Evolutionary conservation across 2,329 filamentous ascomycete species (phyloP), one percentile per base, ranked within the genome.

Genomic region (Aspergillus piperis): DNA sequence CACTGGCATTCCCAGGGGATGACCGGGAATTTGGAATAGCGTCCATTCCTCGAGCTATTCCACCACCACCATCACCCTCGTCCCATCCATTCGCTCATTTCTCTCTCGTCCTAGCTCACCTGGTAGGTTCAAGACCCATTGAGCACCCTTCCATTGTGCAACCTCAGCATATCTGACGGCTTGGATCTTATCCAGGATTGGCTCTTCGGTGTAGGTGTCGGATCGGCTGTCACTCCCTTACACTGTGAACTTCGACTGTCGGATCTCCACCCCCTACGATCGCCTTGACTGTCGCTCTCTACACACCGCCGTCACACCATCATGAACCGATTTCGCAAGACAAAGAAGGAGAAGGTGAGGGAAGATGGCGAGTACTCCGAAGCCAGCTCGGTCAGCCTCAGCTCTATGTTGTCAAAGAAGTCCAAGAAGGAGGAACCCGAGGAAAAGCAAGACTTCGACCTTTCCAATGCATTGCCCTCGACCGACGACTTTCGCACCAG

Each of bases 401-500:
- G 68, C 30, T 67, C 73, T 48, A 77, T 73, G 62, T 66, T 75
- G n/a, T 74, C 77, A 50, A 86, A 84, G 74, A 82, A 83, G 65
- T 76, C 71, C 38, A 84, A 84, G 70, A 80, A 80, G 66, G 71
- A 74, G 17, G 71, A 78, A 62, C 77, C 78, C 11, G 81, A 84
- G 67, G 72, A 82, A 80, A 60, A 74, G 61, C 73, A 73, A 3
- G 84, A 91, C 63, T 77, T 97, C 50, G 89, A 98, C 70, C 80
- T 98, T 11, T 75, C 87, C 2, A 81, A 81, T 11, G 93, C 87
- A 0, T 81, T 99, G 2, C 95, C 95, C 1, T 83, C 92, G 0
- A 88, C 81, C 50, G 92, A 98, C 76, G 89, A 98, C 71, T 98
- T 99, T 76, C 87, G 95, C 59, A 99, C 95, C 3, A 98, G 95